Evolutionary conservation across 2,329 filamentous ascomycete species (phyloP).

Genomic region (Triangularia setosa): DNA sequence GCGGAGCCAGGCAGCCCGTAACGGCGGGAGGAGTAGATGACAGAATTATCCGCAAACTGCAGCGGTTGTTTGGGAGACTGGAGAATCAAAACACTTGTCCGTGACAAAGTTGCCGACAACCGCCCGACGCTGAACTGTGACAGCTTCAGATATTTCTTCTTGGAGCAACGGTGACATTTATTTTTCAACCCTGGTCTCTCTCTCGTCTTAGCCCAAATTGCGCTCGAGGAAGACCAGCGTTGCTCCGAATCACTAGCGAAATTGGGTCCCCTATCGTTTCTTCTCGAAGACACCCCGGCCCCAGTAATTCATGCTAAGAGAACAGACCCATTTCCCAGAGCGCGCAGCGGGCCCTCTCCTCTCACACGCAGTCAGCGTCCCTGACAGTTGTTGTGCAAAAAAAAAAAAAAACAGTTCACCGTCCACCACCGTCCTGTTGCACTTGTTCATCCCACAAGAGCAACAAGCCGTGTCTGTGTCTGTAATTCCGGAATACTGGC

Average conservation of each 20-base stretch:
- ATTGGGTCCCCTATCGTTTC: constrained; percentile 9
- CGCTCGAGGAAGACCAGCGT: constrained; percentile 5
- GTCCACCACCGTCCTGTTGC: background rate
- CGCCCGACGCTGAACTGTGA: background rate
- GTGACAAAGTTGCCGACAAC: background rate
- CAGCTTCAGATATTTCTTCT: background rate
- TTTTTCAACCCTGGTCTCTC: constrained; percentile 9
- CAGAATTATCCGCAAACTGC: background rate
- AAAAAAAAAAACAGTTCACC: constrained; percentile 4
- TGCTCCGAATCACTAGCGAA: constrained; percentile 11
- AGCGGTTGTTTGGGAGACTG: background rate
- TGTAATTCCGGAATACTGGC: constrained; percentile 3
- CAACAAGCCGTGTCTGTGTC: background rate
- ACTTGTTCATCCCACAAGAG: background rate
- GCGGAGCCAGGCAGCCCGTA: background rate
- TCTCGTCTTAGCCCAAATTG: constrained; percentile 5
- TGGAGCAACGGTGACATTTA: constrained; percentile 2
- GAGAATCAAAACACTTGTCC: background rate
- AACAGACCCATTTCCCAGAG: constrained; percentile 4
- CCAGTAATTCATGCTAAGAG: constrained; percentile 4
- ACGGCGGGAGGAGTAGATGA: background rate
- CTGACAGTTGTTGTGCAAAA: background rate
- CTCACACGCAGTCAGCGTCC: background rate
- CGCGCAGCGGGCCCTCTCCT: background rate
- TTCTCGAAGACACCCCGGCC: constrained; percentile 3